Base-by-base conservation (phyloP, 2,329 filamentous ascomycete species). In the Apiospora marii region DNA sequence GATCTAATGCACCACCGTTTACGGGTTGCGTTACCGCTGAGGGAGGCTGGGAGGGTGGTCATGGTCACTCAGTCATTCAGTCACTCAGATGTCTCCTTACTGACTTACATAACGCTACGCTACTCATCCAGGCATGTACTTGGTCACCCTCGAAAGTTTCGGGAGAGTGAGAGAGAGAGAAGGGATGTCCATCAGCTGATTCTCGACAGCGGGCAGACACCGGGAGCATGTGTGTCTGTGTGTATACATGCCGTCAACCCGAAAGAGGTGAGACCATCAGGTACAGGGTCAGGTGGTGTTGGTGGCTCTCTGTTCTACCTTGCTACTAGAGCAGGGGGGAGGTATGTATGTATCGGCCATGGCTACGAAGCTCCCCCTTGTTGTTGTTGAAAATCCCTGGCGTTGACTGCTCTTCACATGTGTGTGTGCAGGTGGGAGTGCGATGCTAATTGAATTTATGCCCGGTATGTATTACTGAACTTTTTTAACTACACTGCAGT, bases 1-100 rank as follows among this genome's bases (percentile, higher is more conserved):
- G 58, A 64, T 64, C 58, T 61, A 61, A 64, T 64, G 58, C 58
- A 64, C 53, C 53, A 61, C 53, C 53, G 53, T 61, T 61, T 61
- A 30, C 53, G 30, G n/a, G 30, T 30, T 30, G 53, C 53, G 19
- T 37, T 34, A 64, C 34, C 19, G 58, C 30, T 64, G 8, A 22
- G 19, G 58, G 34, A 41, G 58, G 58, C 58, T 64, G 58, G 58
- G 58, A 41, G 7, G n/a, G 30, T 64, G 10, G 19, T 24, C 19
- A 22, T 49, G 46, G 37, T 41, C 51, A 24, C 24, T 30, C 19
- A 58, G 30, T 58, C 30, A 64, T 19, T 12, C 22, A 64, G 19
- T 13, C 58, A 61, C 16, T 37, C 53, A 61, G 19, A n/a, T 41
- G 22, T n/a, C 34, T 34, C 8, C 27, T 8, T 12, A 64, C 58